Evolutionary conservation across 257 asterid genomes (phyloP).

Genomic region (Nicotiana knightiana): DNA sequence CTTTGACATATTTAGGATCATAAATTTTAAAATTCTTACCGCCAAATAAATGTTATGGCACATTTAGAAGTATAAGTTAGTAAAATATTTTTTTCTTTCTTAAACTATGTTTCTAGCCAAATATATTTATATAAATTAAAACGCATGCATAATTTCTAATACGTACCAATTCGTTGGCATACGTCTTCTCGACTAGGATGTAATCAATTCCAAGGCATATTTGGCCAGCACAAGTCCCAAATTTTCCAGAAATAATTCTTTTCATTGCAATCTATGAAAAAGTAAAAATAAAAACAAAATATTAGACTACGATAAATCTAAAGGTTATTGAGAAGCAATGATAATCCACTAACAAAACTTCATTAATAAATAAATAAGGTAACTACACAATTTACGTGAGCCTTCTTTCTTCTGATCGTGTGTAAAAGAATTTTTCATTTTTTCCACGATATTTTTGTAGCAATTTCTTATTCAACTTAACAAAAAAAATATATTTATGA

Average conservation of each 20-base stretch:
- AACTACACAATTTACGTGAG: not conserved
- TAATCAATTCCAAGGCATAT: slow-evolving; percentile 76
- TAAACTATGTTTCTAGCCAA: too few relatives aligned
- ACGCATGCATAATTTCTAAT: not conserved
- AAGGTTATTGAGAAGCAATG: not conserved
- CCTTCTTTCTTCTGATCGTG: not conserved
- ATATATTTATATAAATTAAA: too few relatives aligned
- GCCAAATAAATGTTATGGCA: too few relatives aligned
- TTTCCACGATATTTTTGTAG: not conserved
- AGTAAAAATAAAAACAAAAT: not conserved
- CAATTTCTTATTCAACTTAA: not conserved
- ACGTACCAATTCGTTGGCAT: slow-evolving; percentile 47
- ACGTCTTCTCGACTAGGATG: slow-evolving; percentile 52
- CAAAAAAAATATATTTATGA: not conserved
- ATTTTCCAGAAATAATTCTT: slow-evolving; percentile 64
- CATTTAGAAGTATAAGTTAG: too few relatives aligned
- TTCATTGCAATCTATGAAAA: slow-evolving; percentile 46
- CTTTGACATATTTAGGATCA: too few relatives aligned
- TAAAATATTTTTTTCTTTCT: too few relatives aligned
- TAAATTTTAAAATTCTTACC: too few relatives aligned
- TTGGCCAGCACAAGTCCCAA: slow-evolving; percentile 82
- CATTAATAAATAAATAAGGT: not conserved
- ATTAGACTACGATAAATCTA: not conserved
- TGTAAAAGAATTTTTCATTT: not conserved
- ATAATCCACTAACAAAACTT: not conserved